Percentiles rank a stretch among this genome's conserved stretches.
Conservation (phyloP, 768 basidiomycete species). For the Crucibulum laeve region DNA sequence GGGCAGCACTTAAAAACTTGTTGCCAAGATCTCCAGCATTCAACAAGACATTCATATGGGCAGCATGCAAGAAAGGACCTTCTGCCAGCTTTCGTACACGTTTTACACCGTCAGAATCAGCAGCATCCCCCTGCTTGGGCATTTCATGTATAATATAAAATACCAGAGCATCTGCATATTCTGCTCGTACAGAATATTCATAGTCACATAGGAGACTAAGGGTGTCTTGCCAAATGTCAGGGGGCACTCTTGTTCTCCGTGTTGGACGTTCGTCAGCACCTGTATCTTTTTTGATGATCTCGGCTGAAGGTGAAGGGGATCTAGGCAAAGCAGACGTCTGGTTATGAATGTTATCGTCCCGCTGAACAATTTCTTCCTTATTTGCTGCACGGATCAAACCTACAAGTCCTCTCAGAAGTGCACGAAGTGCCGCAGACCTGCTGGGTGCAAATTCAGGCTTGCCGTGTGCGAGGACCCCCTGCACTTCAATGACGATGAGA, state of each 20-base stretch:
- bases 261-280: conserved; percentile 32
- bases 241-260: conserved; percentile 65
- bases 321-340: neutral
- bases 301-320: neutral
- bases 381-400: conserved; percentile 69
- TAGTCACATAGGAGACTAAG: conserved; percentile 78
- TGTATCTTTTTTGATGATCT: conserved; percentile 22
- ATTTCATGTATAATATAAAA: conserved; percentile 78
- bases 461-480: conserved; percentile 43
- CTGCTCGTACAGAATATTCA: conserved; percentile 72
- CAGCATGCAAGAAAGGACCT: conserved; percentile 41
- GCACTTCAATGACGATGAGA: conserved; percentile 65
- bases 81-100: conserved; percentile 43
- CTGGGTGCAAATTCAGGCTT: conserved; percentile 24
- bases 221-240: conserved; percentile 91
- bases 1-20: conserved; percentile 73
- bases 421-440: conserved; percentile 65
- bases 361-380: conserved; percentile 17
- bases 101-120: conserved; percentile 41
- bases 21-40: conserved; percentile 57
- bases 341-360: neutral
- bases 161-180: conserved; percentile 70
- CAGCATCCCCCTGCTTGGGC: conserved; percentile 51
- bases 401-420: conserved; percentile 62
- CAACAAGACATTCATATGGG: conserved; percentile 41